Percentiles rank a stretch among this genome's conserved stretches.
These are phyloP conservation scores for Nevesoporus exiguus DNA, from an alignment of 768 basidiomycete genomes.

Conservation along the genomic window DNA sequence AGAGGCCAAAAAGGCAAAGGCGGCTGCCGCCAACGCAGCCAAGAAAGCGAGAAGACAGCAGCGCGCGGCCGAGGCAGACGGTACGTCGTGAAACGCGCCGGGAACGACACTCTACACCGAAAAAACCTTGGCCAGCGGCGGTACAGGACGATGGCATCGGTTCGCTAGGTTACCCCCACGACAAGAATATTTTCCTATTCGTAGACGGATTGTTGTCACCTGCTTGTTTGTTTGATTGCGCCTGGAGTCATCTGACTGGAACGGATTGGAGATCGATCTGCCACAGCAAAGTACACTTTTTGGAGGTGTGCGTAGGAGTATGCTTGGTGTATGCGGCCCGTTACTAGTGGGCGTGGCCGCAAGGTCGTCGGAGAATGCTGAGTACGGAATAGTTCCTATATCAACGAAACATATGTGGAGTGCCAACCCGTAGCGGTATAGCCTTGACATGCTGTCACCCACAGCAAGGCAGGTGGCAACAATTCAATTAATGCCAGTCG, in stretches of 20 bases:
- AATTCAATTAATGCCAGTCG: no score
- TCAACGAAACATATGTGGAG: slow-evolving; percentile 13
- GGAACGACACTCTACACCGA: background rate
- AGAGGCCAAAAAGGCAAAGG: slow-evolving; percentile 81
- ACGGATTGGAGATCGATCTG: no score
- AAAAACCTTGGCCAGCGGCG: background rate
- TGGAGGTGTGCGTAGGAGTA: slow-evolving; percentile 1
- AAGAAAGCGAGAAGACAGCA: slow-evolving; percentile 81
- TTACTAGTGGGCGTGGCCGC: background rate
- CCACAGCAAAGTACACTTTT: slow-evolving; percentile 4
- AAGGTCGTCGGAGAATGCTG: background rate
- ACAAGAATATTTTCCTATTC: background rate
- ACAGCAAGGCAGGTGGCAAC: slow-evolving; percentile 23
- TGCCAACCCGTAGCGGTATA: slow-evolving; percentile 19
- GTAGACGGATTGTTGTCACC: slow-evolving; percentile 1
- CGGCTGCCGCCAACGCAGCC: slow-evolving; percentile 83
- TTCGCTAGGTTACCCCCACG: slow-evolving; percentile 4
- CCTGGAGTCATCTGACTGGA: background rate
- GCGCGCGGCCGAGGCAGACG: slow-evolving; percentile 51
- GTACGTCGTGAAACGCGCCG: slow-evolving; percentile 5
- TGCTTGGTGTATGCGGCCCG: background rate
- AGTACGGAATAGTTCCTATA: slow-evolving; percentile 6
- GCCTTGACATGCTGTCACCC: slow-evolving; percentile 23
- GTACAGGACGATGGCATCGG: background rate
- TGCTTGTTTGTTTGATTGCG: slow-evolving; percentile 9